Conservation (phyloP, 768 basidiomycete species). For the Pleurotus salmoneostramineus region DNA sequence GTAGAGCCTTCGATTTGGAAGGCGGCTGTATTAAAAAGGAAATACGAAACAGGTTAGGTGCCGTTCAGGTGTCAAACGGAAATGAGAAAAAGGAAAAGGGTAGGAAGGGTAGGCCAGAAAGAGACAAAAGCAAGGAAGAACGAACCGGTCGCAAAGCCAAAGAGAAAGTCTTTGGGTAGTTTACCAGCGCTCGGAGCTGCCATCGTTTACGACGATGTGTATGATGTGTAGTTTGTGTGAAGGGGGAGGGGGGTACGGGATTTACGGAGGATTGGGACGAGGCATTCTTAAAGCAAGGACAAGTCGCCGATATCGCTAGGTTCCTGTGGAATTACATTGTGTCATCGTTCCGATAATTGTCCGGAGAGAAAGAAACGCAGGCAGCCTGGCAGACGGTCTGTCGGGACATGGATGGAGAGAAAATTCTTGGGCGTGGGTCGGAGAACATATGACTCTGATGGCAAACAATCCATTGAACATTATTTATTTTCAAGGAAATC, state of each 20-base stretch:
- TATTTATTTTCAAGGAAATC: no score
- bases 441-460: no score
- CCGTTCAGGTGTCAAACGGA: background rate
- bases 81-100: background rate
- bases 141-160: slow-evolving; percentile 70
- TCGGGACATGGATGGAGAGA: slow-evolving; percentile 6
- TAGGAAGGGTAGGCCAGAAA: background rate
- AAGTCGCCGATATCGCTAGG: slow-evolving; percentile 39
- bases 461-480: no score
- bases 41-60: background rate
- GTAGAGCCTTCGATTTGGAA: slow-evolving; percentile 77
- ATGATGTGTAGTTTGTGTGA: background rate
- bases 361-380: slow-evolving; percentile 21
- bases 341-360: slow-evolving; percentile 40
- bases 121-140: slow-evolving; percentile 3
- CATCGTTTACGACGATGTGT: slow-evolving; percentile 20
- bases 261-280: background rate
- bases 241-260: slow-evolving; percentile 9
- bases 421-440: background rate
- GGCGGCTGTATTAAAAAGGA: slow-evolving; percentile 33
- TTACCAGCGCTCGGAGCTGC: slow-evolving; percentile 26
- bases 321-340: slow-evolving; percentile 33
- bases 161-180: slow-evolving; percentile 59
- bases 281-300: slow-evolving; percentile 35
- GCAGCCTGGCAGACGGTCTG: no score